phyloP scores from a whole-genome alignment of 176 grass and related monocot genomes.

The Bothriochloa decipiens region DNA sequence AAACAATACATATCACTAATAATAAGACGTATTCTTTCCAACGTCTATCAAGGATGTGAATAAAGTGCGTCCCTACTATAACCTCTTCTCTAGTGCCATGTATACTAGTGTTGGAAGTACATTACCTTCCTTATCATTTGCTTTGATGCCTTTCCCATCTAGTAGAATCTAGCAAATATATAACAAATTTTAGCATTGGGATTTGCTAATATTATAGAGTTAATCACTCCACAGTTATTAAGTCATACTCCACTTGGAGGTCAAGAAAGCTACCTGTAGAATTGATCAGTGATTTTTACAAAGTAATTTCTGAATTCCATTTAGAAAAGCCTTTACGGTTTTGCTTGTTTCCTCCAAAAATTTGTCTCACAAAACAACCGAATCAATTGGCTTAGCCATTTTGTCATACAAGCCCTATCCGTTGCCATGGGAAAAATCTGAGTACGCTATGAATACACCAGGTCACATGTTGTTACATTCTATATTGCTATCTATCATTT shows the following conservation, averaged over 20 bases:
- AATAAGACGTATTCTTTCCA: no score
- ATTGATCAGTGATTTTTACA: constrained; percentile 63
- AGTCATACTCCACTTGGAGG: neutral
- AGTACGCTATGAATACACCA: no score
- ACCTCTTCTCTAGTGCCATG: constrained; percentile 37
- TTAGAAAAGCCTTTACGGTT: constrained; percentile 65
- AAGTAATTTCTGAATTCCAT: constrained; percentile 48
- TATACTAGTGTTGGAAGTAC: constrained; percentile 75
- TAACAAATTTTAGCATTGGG: no score
- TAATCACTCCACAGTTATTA: neutral
- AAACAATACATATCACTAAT: no score
- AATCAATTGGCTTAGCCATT: constrained; percentile 56
- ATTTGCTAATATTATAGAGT: neutral
- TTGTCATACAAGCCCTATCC: constrained; percentile 57
- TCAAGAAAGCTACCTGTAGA: constrained; percentile 51
- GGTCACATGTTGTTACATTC: no score
- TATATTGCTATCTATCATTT: no score
- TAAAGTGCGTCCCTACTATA: no score
- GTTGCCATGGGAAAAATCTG: neutral
- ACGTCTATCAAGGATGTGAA: no score
- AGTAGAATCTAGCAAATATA: constrained; percentile 61
- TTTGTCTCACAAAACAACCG: constrained; percentile 44
- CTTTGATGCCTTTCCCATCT: constrained; percentile 47
- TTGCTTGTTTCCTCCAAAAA: constrained; percentile 47
- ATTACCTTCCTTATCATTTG: constrained; percentile 34